Percentiles rank a stretch among this genome's conserved stretches.
These are phyloP conservation scores for Didymella exigua DNA, from an alignment of 2,329 filamentous ascomycete genomes.

Conservation along the genomic window DNA sequence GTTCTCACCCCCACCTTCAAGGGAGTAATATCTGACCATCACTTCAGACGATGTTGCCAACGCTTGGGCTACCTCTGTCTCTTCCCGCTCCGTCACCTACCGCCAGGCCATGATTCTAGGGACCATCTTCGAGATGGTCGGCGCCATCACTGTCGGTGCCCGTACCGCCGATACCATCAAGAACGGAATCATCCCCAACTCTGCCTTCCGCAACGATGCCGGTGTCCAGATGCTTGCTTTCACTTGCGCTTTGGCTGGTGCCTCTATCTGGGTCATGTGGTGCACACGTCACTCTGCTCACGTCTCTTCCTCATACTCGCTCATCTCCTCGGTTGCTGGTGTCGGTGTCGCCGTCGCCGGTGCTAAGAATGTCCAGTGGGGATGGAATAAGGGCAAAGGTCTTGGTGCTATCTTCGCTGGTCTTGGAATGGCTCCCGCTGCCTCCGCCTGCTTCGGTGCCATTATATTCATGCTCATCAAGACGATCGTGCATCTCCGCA, in stretches of 20 bases:
- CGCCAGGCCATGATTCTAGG: constrained; percentile 62
- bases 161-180: constrained; percentile 77
- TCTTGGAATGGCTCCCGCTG: constrained; percentile 71
- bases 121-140: constrained; percentile 55
- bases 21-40: constrained; percentile 14
- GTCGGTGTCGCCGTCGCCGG: constrained; percentile 62
- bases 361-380: constrained; percentile 62
- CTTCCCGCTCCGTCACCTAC: constrained; percentile 76
- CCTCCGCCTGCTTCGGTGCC: constrained; percentile 68
- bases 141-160: constrained; percentile 52
- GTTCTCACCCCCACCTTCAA: neutral
- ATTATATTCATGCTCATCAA: constrained; percentile 77
- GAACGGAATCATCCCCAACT: constrained; percentile 65
- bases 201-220: constrained; percentile 53
- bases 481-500: constrained; percentile 71
- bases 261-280: constrained; percentile 79
- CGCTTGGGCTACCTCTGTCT: constrained; percentile 80
- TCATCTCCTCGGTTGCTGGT: constrained; percentile 56
- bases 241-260: constrained; percentile 65
- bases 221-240: constrained; percentile 61
- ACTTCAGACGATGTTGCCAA: constrained; percentile 80
- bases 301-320: constrained; percentile 62
- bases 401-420: constrained; percentile 67
- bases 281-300: constrained; percentile 75
- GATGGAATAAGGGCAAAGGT: constrained; percentile 67